Base-by-base conservation (phyloP, 2,329 filamentous ascomycete species). In the Pseudopyricularia javanii region DNA sequence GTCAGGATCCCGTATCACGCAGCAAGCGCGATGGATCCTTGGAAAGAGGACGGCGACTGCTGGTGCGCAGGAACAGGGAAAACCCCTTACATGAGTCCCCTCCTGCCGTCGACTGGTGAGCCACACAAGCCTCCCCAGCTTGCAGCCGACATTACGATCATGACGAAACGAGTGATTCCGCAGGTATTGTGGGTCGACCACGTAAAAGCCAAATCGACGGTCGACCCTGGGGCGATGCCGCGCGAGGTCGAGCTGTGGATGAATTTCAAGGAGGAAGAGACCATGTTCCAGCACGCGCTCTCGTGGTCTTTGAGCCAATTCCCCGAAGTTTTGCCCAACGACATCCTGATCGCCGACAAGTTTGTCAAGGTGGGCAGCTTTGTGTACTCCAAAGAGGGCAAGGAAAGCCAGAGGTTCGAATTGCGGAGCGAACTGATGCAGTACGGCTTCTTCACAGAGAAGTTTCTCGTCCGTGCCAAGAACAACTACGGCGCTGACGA, bases 31-130 rank as follows among this genome's bases (percentile, higher is more conserved):
- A 73, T 95, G 2, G 63, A 68, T 2, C 68, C 73, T 3, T 95
- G 91, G 89, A 72, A 82, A 9, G 87, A 95, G 49, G 77, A 85
- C 33, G 88, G 86, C 20, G 87, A 97, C 56, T 94, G 89, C 67
- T 97, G 89, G 86, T 97, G 91, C 65, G 82, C 85, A 4, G 75
- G 72, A 3, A 68, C 70, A 2, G 22, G 17, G 22, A 32, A 45
- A 1, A 57, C 62, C 8, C 68, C 74, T 49, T 64, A 64, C 12
- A 68, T 69, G 15, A 66, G 67, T 9, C 62, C 64, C 14, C 74
- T 7, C 74, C 76, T 17, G 49, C 24, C 7, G 24, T 68, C 69
- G 1, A 30, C 22, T 17, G 40, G 48, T 1, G 57, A 62, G 11
- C 68, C 74, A 49, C 64, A 64, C 14, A 68, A 69, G 15, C 66